These are phyloP conservation scores for Moricandia moricandioides DNA, from an alignment of 345 rosid genomes.

Conservation along the genomic window DNA sequence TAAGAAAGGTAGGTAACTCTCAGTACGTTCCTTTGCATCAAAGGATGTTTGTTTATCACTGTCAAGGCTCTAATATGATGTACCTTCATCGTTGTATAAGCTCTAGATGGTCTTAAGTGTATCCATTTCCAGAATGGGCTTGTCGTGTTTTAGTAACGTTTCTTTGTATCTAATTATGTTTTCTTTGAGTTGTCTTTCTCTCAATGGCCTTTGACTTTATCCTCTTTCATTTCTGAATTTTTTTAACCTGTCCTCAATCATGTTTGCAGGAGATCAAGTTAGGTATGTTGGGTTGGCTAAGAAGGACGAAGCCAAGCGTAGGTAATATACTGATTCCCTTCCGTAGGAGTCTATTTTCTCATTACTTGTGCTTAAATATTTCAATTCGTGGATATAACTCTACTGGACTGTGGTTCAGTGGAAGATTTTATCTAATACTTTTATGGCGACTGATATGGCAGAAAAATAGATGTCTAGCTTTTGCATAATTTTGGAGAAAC, in stretches of 20 bases:
- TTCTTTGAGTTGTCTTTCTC: neutral
- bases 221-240: conserved; percentile 4
- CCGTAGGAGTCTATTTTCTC: conserved; percentile 9
- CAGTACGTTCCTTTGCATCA: conserved; percentile 20
- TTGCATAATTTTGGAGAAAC: conserved; percentile 6
- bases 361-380: neutral
- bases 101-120: conserved; percentile 13
- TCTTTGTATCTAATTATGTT: neutral
- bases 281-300: conserved; percentile 65
- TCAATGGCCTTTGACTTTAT: neutral
- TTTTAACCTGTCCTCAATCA: neutral
- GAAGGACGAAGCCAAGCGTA: conserved; percentile 50
- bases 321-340: conserved; percentile 44
- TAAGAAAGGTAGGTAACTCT: conserved; percentile 58
- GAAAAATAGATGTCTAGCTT: conserved; percentile 9
- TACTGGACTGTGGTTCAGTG: neutral
- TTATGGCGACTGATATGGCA: neutral
- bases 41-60: conserved; percentile 5
- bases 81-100: conserved; percentile 7
- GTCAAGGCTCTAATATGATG: conserved; percentile 18
- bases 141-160: conserved; percentile 8
- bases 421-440: conserved; percentile 11
- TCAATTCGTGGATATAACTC: neutral
- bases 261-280: conserved; percentile 76
- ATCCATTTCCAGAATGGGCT: neutral